Base-by-base conservation (phyloP, 306 rosid genomes). In the Lathyrus tuberosus region DNA sequence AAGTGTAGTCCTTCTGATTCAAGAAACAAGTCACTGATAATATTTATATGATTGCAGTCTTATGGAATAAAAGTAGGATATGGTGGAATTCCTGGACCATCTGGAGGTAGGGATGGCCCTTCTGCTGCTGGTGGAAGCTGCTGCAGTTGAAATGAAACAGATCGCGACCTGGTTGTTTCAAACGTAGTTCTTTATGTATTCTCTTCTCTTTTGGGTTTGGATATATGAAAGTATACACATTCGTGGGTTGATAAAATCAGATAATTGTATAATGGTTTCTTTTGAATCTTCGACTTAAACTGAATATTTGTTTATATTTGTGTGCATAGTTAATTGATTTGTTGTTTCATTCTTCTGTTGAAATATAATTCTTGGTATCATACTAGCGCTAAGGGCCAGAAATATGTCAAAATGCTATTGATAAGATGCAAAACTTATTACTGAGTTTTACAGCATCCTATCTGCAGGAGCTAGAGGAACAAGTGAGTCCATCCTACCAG, bases 31-130 rank as follows among this genome's bases (percentile, higher is more conserved):
- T 73, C 70, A 42, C 72, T 80, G 75, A 77, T 72, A 33, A 65
- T 2, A 57, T 62, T 70, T 69, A 5, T 72, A 24, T 65, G 66
- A 67, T 78, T 78, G 86, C 92, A 95, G 99, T 91, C 99, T 51
- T 87, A 95, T 71, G 99, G 99, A 75, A 95, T 95, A 74, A 95
- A 95, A 82, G 95, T 95, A 14, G 99, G 99, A 67, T 95, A 91
- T 65, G 99, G 97, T 41, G 99, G 99, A 69, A 79, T 95, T 65
- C 96, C 99, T 4, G 99, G 99, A 80, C 95, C 99, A 57, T 83
- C 97, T 41, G 96, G 95, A 30, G 95, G 97, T 78, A 87, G 99
- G 80, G 94, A 95, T 77, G 99, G 97, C 44, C 80, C 96, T 22
- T 81, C 96, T 73, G 74, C 99, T 20, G 77, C 91, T 22, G 87